phyloP scores from a whole-genome alignment of 768 basidiomycete species.

The Sporobolomyces phaffii region DNA sequence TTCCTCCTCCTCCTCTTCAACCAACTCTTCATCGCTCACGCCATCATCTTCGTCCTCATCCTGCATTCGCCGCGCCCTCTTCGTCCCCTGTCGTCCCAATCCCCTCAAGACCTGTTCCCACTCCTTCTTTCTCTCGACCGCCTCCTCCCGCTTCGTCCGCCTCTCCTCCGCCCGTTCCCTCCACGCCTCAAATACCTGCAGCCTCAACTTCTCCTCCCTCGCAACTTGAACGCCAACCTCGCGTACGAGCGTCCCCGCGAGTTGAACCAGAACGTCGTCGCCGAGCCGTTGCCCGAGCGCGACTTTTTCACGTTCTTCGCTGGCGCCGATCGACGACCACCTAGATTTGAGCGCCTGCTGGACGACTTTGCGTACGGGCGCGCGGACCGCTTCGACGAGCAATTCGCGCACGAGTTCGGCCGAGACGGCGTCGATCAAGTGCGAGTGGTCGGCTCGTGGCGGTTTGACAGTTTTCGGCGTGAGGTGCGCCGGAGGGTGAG shows the following conservation, averaged over 20 bases:
- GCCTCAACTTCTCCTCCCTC: not conserved
- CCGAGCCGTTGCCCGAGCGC: not conserved
- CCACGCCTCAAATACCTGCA: constrained; percentile 5
- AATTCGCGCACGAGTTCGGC: not conserved
- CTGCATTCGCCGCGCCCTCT: constrained; percentile 25
- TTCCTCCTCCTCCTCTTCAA: constrained; percentile 27
- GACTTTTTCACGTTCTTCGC: not conserved
- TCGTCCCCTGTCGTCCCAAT: not conserved
- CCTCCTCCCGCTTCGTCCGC: not conserved
- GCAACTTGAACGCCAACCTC: not conserved
- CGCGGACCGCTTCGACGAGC: not conserved
- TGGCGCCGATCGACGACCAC: not conserved
- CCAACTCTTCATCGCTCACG: constrained; percentile 20
- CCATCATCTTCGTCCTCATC: not conserved
- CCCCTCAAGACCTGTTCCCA: constrained; percentile 19
- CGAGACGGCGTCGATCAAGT: not conserved
- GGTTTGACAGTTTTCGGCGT: not conserved
- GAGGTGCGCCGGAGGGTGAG: not conserved
- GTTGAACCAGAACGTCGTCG: not conserved
- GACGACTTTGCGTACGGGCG: not conserved
- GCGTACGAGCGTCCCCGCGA: not conserved
- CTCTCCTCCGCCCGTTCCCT: not conserved
- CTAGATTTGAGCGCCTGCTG: not conserved
- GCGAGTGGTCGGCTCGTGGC: no score
- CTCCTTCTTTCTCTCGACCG: constrained; percentile 10